Conservation (phyloP, 257 asterid species). For the Petunia axillaris region DNA sequence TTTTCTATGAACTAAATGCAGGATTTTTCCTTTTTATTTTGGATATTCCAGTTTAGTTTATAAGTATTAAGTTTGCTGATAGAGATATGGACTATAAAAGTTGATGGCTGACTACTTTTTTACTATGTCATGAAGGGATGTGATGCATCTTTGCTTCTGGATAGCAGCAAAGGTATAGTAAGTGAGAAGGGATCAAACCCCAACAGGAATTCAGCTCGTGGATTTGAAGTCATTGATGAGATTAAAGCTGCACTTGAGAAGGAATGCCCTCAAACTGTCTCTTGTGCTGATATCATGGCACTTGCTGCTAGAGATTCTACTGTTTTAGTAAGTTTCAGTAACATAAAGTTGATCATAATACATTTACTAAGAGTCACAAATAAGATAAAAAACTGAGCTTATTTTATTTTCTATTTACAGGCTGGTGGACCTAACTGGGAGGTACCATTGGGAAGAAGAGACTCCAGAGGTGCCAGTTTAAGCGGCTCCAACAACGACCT, state of each 20-base stretch:
- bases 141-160: slow-evolving; percentile 87
- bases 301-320: slow-evolving; percentile 89
- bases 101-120: neutral
- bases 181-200: slow-evolving; percentile 77
- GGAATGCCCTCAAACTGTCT: slow-evolving; percentile 80
- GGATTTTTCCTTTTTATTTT: neutral
- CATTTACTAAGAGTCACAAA: neutral
- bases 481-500: slow-evolving; percentile 90
- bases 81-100: neutral
- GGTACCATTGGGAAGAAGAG: slow-evolving; percentile 89
- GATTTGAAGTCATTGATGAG: slow-evolving; percentile 86
- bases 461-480: slow-evolving; percentile 77
- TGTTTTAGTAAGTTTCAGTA: slow-evolving; percentile 51
- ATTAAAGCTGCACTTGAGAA: slow-evolving; percentile 79
- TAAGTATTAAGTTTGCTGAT: neutral
- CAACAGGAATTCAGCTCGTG: slow-evolving; percentile 81
- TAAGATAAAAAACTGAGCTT: neutral
- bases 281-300: slow-evolving; percentile 89
- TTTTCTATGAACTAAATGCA: slow-evolving; percentile 1
- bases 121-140: slow-evolving; percentile 65
- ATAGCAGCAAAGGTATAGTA: slow-evolving; percentile 51
- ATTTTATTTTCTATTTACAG: slow-evolving; percentile 35
- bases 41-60: no score
- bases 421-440: slow-evolving; percentile 87
- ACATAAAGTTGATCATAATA: neutral